Percentiles rank a stretch among this genome's conserved stretches.
Conservation (phyloP, 768 basidiomycete genomes). For the Solioccasus polychromus region DNA sequence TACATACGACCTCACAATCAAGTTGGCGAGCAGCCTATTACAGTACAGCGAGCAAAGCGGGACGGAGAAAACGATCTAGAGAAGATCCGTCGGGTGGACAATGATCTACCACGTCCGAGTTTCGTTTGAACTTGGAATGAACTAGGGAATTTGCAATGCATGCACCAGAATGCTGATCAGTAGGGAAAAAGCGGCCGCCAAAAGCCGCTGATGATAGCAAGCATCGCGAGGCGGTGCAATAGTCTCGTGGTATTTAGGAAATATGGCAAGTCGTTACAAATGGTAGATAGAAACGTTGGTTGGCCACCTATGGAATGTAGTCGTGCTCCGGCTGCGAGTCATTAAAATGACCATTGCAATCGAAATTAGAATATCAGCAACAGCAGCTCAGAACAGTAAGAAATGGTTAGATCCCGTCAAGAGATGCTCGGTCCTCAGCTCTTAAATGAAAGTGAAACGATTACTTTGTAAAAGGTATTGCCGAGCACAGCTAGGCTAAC, state of each 20-base stretch:
- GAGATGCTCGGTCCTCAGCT: background rate
- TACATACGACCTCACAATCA: slow-evolving; percentile 12
- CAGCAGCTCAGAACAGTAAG: background rate
- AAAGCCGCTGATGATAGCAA: slow-evolving; percentile 32
- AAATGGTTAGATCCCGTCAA: background rate
- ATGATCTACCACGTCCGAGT: background rate
- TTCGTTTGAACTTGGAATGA: too few relatives aligned
- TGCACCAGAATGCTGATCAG: too few relatives aligned
- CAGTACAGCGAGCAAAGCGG: slow-evolving; percentile 11
- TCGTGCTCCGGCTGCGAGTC: background rate
- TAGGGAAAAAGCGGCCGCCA: slow-evolving; percentile 49
- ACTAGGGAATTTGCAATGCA: slow-evolving; percentile 34
- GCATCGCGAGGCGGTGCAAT: slow-evolving; percentile 9
- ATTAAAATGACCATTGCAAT: slow-evolving; percentile 6
- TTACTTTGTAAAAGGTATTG: background rate
- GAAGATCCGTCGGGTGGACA: background rate
- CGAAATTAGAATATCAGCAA: slow-evolving; percentile 4
- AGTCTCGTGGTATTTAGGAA: background rate
- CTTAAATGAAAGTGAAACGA: background rate
- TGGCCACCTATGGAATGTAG: background rate
- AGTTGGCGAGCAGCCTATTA: slow-evolving; percentile 17
- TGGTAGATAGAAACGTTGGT: too few relatives aligned
- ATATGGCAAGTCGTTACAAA: too few relatives aligned
- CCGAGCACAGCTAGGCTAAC: background rate
- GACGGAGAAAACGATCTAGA: background rate